These are phyloP conservation scores for Sphaerosporella brunnea DNA, from an alignment of 495 filamentous ascomycete genomes.

Conservation along the genomic window DNA sequence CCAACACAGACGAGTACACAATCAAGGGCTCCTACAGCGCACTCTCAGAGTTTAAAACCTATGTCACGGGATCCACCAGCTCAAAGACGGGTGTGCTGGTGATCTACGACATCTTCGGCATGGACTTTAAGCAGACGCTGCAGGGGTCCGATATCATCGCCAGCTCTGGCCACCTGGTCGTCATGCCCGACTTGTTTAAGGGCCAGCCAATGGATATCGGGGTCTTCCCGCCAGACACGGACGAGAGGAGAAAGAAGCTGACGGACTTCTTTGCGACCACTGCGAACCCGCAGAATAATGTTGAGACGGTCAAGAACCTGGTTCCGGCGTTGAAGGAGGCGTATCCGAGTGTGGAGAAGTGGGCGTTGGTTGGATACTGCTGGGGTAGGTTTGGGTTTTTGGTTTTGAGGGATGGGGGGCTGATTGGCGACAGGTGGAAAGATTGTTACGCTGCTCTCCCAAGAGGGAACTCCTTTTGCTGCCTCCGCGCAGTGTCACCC, in stretches of 20 bases:
- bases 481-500: constrained; percentile 59
- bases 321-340: constrained; percentile 34
- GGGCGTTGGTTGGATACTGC: constrained; percentile 85
- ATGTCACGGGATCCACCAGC: constrained; percentile 41
- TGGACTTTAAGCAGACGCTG: constrained; percentile 44
- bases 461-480: constrained; percentile 46
- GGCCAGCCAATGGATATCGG: constrained; percentile 37
- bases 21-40: constrained; percentile 48
- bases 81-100: constrained; percentile 42
- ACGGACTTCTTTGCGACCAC: constrained; percentile 57
- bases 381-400: too few relatives aligned
- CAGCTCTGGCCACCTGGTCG: constrained; percentile 38
- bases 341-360: constrained; percentile 47
- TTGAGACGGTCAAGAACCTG: constrained; percentile 45
- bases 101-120: constrained; percentile 60
- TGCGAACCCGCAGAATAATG: constrained; percentile 44
- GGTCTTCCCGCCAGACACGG: constrained; percentile 57
- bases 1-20: constrained; percentile 38
- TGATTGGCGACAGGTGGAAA: too few relatives aligned
- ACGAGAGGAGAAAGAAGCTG: constrained; percentile 61
- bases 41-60: constrained; percentile 50
- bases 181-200: constrained; percentile 54
- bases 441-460: constrained; percentile 43
- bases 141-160: constrained; percentile 57
- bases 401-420: too few relatives aligned